Conservation (phyloP, 306 rosid species). For the Dryas alaskensis region DNA sequence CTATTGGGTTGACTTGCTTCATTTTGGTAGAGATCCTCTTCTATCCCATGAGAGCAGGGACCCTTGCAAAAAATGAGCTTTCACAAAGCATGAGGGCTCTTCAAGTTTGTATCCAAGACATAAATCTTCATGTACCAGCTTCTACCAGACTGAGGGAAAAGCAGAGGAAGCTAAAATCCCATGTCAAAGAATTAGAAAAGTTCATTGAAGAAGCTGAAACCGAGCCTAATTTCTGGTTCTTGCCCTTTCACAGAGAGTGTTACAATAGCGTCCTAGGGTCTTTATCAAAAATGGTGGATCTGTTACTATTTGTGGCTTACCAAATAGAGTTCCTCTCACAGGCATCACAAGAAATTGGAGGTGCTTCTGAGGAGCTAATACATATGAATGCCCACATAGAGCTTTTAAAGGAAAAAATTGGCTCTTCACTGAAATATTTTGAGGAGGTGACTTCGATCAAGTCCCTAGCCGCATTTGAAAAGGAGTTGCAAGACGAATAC, state of each 20-base stretch:
- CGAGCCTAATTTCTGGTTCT: slow-evolving; percentile 83
- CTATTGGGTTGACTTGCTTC: slow-evolving; percentile 66
- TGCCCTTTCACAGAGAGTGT: slow-evolving; percentile 51
- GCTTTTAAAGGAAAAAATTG: slow-evolving; percentile 36
- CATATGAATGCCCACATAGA: slow-evolving; percentile 38
- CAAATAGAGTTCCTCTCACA: slow-evolving; percentile 42
- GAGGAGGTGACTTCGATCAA: slow-evolving; percentile 33
- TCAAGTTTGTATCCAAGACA: slow-evolving; percentile 42
- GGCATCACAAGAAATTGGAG: slow-evolving; percentile 27
- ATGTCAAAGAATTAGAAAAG: slow-evolving; percentile 34
- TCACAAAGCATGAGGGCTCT: slow-evolving; percentile 44
- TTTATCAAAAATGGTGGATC: slow-evolving; percentile 46
- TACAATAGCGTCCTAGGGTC: slow-evolving; percentile 52
- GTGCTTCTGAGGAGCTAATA: slow-evolving; percentile 24
- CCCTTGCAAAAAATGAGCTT: slow-evolving; percentile 60
- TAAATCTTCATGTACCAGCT: slow-evolving; percentile 21
- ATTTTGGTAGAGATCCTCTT: slow-evolving; percentile 45
- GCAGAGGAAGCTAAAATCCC: slow-evolving; percentile 43
- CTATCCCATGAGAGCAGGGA: slow-evolving; percentile 59
- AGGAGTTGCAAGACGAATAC: slow-evolving; percentile 27
- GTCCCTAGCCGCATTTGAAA: slow-evolving; percentile 32
- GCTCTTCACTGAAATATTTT: slow-evolving; percentile 35
- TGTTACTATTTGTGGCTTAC: slow-evolving; percentile 29
- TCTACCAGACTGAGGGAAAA: slow-evolving; percentile 36
- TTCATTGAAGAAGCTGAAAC: slow-evolving; percentile 55